These are phyloP conservation scores for Malassezia yamatoensis DNA, from an alignment of 1,284 basidiomycete species.

Conservation along the genomic window DNA sequence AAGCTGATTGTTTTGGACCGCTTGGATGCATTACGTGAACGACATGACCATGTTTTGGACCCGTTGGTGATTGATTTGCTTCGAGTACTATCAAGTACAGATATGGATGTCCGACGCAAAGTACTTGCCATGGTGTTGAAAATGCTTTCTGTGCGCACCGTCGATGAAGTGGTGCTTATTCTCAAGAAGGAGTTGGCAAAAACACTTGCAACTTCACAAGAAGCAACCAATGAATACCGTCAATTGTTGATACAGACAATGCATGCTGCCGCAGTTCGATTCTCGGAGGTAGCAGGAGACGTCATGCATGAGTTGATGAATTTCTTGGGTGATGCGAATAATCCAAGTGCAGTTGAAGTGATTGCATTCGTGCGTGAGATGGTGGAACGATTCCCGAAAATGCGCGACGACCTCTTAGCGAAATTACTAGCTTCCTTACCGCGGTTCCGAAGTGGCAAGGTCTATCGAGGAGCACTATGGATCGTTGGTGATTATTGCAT, in stretches of 20 bases:
- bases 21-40: slow-evolving; percentile 69
- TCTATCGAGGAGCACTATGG: slow-evolving; percentile 93
- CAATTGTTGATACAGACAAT: slow-evolving; percentile 95
- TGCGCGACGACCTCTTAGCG: slow-evolving; percentile 73
- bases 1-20: slow-evolving; percentile 95
- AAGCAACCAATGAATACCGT: slow-evolving; percentile 65
- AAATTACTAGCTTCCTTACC: slow-evolving; percentile 73
- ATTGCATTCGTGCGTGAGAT: slow-evolving; percentile 94
- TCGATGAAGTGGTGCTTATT: slow-evolving; percentile 94
- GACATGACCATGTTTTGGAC: slow-evolving; percentile 85
- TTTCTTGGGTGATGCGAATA: slow-evolving; percentile 91
- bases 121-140: slow-evolving; percentile 80
- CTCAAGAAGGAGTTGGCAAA: slow-evolving; percentile 95
- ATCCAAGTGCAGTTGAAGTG: slow-evolving; percentile 87
- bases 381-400: slow-evolving; percentile 89
- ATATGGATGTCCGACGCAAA: slow-evolving; percentile 92
- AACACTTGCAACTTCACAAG: slow-evolving; percentile 60
- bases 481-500: slow-evolving; percentile 82
- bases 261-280: slow-evolving; percentile 89
- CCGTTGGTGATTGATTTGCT: slow-evolving; percentile 91
- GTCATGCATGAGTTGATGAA: slow-evolving; percentile 97
- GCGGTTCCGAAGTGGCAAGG: slow-evolving; percentile 93
- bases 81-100: slow-evolving; percentile 78
- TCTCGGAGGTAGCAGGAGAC: slow-evolving; percentile 93
- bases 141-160: slow-evolving; percentile 88